Conservation (phyloP, 768 basidiomycete genomes). For the Serendipita vermifera region DNA sequence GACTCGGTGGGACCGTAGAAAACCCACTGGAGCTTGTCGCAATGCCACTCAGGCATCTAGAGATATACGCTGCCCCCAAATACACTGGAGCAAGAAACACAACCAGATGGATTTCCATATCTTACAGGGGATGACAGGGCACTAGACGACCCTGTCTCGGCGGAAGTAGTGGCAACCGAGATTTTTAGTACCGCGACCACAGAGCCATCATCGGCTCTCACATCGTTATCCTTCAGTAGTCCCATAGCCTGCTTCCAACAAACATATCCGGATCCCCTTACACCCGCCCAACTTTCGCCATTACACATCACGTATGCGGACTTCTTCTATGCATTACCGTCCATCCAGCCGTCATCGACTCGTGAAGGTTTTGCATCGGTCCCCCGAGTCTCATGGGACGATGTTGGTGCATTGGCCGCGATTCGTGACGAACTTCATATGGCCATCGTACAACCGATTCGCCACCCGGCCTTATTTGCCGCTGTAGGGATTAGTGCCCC, state of each 20-base stretch:
- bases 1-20: constrained; percentile 72
- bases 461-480: constrained; percentile 75
- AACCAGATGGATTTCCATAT: constrained; percentile 32
- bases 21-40: constrained; percentile 94
- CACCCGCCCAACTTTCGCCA: constrained; percentile 61
- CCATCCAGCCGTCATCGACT: constrained; percentile 91
- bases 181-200: no score
- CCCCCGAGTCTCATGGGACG: constrained; percentile 89
- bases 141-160: no score
- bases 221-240: constrained; percentile 21
- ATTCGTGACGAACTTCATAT: constrained; percentile 89
- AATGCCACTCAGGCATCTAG: constrained; percentile 88
- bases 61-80: constrained; percentile 90
- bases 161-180: no score
- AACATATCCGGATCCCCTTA: constrained; percentile 72
- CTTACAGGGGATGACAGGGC: constrained; percentile 9
- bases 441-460: constrained; percentile 94
- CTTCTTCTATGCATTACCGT: constrained; percentile 66
- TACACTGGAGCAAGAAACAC: constrained; percentile 51
- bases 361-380: constrained; percentile 97
- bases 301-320: constrained; percentile 71
- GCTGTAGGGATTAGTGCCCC: constrained; percentile 82
- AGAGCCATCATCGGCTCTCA: background rate
- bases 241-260: constrained; percentile 86
- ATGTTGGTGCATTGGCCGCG: constrained; percentile 80